Evolutionary conservation across 768 basidiomycete species (phyloP).

Genomic region (Suillus paluster): DNA sequence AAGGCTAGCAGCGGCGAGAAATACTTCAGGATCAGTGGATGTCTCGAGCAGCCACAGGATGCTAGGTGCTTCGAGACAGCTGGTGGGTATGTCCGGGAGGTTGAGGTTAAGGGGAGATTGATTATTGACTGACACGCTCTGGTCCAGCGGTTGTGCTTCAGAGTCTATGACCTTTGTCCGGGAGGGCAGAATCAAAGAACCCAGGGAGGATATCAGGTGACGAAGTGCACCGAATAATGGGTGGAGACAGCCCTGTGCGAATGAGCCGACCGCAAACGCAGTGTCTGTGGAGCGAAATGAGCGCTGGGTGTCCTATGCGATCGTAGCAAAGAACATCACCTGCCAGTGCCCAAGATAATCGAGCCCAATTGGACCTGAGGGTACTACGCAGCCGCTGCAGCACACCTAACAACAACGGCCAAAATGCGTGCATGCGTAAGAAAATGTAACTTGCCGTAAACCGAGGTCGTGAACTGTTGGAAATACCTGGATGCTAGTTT

Average conservation of each 20-base stretch:
- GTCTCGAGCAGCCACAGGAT: conserved; percentile 24
- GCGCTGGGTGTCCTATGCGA: background rate
- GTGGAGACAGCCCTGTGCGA: background rate
- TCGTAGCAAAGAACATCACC: background rate
- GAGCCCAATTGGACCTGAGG: too few species aligned
- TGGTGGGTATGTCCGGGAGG: background rate
- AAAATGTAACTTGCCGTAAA: background rate
- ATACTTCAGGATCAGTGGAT: conserved; percentile 20
- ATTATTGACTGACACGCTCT: too few species aligned
- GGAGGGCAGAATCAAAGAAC: background rate
- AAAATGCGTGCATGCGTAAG: background rate
- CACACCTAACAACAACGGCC: background rate
- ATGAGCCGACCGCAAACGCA: background rate
- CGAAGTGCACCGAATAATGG: background rate
- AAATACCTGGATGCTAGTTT: background rate
- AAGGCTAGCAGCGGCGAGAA: background rate
- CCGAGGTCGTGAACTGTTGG: background rate
- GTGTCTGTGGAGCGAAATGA: background rate
- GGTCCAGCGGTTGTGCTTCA: background rate
- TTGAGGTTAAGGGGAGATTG: background rate
- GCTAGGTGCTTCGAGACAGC: background rate
- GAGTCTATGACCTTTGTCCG: background rate
- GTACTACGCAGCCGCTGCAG: background rate
- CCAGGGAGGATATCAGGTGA: background rate
- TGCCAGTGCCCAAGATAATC: background rate